phyloP scores from a whole-genome alignment of 2,329 filamentous ascomycete genomes.

The Aureobasidium sp. region DNA sequence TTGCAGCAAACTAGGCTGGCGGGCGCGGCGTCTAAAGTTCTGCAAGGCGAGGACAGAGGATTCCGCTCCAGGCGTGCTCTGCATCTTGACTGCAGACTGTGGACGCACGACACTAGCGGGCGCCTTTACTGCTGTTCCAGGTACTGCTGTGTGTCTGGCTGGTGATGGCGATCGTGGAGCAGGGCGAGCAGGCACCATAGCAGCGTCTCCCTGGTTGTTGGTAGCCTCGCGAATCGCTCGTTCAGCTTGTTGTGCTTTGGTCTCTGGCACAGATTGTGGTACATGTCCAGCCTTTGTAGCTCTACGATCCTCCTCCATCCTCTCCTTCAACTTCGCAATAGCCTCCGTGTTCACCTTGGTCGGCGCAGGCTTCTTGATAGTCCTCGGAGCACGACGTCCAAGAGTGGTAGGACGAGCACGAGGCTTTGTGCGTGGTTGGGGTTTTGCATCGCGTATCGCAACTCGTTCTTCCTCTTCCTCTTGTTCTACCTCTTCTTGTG shows the following conservation, averaged over 20 bases:
- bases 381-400: constrained; percentile 28
- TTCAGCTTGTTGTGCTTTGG: not conserved
- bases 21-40: constrained; percentile 55
- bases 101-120: constrained; percentile 32
- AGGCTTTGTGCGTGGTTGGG: constrained; percentile 22
- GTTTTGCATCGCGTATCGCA: constrained; percentile 2
- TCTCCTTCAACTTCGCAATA: constrained; percentile 36
- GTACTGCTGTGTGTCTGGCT: constrained; percentile 32
- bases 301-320: constrained; percentile 34
- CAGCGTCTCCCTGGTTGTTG: constrained; percentile 19
- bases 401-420: constrained; percentile 21
- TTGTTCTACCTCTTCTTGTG: constrained; percentile 6
- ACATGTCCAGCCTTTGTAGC: constrained; percentile 22
- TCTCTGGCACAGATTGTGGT: constrained; percentile 9
- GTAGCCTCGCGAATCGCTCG: not conserved
- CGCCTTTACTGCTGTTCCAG: constrained; percentile 28
- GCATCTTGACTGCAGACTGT: constrained; percentile 48
- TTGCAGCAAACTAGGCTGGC: constrained; percentile 55
- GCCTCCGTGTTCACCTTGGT: constrained; percentile 32
- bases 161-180: constrained; percentile 33
- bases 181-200: constrained; percentile 18
- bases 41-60: constrained; percentile 53
- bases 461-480: constrained; percentile 19
- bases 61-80: constrained; percentile 48
- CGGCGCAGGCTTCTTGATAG: constrained; percentile 30